phyloP scores from a whole-genome alignment of 1,139 yeast species.

The Debaryomyces sp. region DNA sequence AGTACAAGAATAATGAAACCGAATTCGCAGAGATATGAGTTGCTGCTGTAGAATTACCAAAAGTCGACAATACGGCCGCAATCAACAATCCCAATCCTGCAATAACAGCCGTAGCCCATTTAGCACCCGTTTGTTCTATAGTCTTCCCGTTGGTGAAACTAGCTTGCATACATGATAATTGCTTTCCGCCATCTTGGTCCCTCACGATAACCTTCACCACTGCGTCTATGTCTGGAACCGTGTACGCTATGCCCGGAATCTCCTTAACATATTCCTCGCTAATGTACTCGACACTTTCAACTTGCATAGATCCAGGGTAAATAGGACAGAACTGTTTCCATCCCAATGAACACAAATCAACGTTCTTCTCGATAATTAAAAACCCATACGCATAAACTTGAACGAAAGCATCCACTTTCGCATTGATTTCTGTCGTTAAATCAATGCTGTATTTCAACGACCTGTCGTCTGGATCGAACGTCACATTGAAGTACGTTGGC shows the following conservation, averaged over 20 bases:
- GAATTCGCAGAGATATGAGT: conserved; percentile 78
- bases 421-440: conserved; percentile 60
- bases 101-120: conserved; percentile 82
- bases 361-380: conserved; percentile 51
- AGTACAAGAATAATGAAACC: conserved; percentile 70
- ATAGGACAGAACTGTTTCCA: conserved; percentile 85
- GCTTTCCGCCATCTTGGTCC: conserved; percentile 38
- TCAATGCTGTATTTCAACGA: conserved; percentile 64
- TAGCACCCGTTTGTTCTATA: conserved; percentile 72
- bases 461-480: conserved; percentile 65
- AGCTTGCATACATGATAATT: conserved; percentile 70
- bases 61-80: conserved; percentile 68
- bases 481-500: conserved; percentile 67
- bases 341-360: conserved; percentile 61
- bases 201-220: conserved; percentile 56
- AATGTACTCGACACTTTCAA: conserved; percentile 66
- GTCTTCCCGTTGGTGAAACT: conserved; percentile 73
- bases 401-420: conserved; percentile 59
- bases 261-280: conserved; percentile 42
- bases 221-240: conserved; percentile 80
- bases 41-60: conserved; percentile 80
- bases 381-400: conserved; percentile 80
- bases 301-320: conserved; percentile 68
- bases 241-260: conserved; percentile 73
- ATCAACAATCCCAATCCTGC: conserved; percentile 77